Percentiles rank a stretch among this genome's conserved stretches.
Evolutionary conservation across 2,329 filamentous ascomycete species (phyloP).

Genomic region (Xylariaceae sp.): DNA sequence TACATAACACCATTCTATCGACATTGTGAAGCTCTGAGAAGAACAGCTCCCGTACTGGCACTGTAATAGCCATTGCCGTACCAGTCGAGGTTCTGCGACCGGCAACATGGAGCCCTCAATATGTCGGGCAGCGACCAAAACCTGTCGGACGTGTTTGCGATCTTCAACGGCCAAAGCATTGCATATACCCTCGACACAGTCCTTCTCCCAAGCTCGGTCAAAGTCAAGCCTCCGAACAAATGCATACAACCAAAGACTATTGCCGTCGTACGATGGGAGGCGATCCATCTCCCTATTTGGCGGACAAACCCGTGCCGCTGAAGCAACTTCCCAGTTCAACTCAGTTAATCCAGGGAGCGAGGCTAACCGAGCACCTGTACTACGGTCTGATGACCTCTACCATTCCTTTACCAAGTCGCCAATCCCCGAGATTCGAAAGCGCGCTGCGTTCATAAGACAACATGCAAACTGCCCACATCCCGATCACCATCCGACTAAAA

Average conservation of each 20-base stretch:
- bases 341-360: slow-evolving; percentile 12
- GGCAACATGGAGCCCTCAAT: slow-evolving; percentile 25
- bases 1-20: neutral
- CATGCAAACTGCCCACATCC: slow-evolving; percentile 93
- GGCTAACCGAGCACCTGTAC: slow-evolving; percentile 26
- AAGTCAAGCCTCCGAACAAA: slow-evolving; percentile 1
- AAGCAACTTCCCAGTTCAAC: no score
- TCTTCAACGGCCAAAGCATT: slow-evolving; percentile 12
- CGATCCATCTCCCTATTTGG: slow-evolving; percentile 25
- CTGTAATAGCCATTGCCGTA: no score
- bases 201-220: slow-evolving; percentile 18
- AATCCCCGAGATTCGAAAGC: slow-evolving; percentile 77
- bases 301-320: slow-evolving; percentile 18
- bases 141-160: slow-evolving; percentile 25
- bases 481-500: slow-evolving; percentile 71
- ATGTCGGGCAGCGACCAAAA: slow-evolving; percentile 21
- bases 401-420: slow-evolving; percentile 89
- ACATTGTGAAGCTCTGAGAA: neutral
- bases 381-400: slow-evolving; percentile 80
- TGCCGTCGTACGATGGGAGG: neutral
- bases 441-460: slow-evolving; percentile 86
- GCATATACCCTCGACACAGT: slow-evolving; percentile 10
- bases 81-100: neutral
- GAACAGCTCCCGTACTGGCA: no score
- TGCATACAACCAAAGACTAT: neutral